Conservation (phyloP, 805 yeast genomes). For the Barnettozyma wickerhamii region DNA sequence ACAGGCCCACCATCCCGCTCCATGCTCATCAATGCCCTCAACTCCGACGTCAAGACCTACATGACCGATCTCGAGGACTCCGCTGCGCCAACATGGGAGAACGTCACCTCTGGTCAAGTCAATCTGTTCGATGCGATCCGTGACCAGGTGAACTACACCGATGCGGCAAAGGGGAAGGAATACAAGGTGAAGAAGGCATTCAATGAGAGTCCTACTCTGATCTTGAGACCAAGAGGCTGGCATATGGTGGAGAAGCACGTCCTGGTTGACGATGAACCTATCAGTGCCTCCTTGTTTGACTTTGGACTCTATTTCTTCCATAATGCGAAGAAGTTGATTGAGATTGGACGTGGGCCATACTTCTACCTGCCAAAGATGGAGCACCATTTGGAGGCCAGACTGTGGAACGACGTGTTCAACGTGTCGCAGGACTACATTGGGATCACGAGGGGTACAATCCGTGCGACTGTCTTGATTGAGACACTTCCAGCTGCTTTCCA, state of each 20-base stretch:
- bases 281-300: constrained; percentile 76
- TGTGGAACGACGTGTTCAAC: constrained; percentile 79
- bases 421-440: constrained; percentile 70
- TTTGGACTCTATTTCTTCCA: constrained; percentile 76
- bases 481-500: constrained; percentile 84
- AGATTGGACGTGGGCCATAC: constrained; percentile 74
- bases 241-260: constrained; percentile 76
- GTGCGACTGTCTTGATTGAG: constrained; percentile 80
- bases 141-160: constrained; percentile 51
- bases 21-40: constrained; percentile 79
- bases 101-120: constrained; percentile 76
- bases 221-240: constrained; percentile 89
- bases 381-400: constrained; percentile 75
- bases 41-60: constrained; percentile 73
- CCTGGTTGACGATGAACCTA: constrained; percentile 67
- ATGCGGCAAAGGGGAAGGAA: constrained; percentile 39
- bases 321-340: constrained; percentile 60
- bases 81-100: constrained; percentile 81
- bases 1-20: constrained; percentile 86
- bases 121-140: constrained; percentile 74
- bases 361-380: constrained; percentile 85
- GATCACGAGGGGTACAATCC: constrained; percentile 70
- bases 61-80: constrained; percentile 88
- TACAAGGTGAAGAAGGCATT: constrained; percentile 33
- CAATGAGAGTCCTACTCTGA: constrained; percentile 60